Conservation (phyloP, 495 filamentous ascomycete genomes). For the Durotheca rogersii region DNA sequence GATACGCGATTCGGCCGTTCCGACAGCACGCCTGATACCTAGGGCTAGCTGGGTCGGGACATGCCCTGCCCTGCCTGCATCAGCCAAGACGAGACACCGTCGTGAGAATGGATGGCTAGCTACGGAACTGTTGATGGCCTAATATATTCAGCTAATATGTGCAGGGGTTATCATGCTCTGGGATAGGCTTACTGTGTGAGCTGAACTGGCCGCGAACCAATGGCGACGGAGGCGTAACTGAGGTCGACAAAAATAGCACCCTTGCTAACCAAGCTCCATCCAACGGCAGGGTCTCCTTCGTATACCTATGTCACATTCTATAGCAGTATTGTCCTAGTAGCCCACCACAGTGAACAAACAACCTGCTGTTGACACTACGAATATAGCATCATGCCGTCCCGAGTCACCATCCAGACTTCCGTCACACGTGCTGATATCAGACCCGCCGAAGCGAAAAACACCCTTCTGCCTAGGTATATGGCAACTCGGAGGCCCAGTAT, state of each 20-base stretch:
- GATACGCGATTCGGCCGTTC: too few species aligned
- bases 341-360: neutral
- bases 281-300: neutral
- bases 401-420: neutral
- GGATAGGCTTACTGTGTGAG: too few species aligned
- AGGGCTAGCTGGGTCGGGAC: too few species aligned
- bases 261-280: neutral
- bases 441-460: neutral
- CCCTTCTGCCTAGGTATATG: neutral
- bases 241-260: slow-evolving; percentile 13
- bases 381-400: neutral
- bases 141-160: too few species aligned
- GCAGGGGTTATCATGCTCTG: too few species aligned
- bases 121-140: too few species aligned
- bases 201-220: too few species aligned
- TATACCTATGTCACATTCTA: neutral
- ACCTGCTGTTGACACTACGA: neutral
- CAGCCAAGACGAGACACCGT: too few species aligned
- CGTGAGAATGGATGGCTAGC: too few species aligned
- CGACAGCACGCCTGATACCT: too few species aligned
- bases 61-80: too few species aligned
- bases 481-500: too few species aligned
- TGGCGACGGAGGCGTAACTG: neutral
- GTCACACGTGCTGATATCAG: neutral
- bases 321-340: neutral